Evolutionary conservation across 306 rosid genomes (phyloP).

Genomic region (Potentilla sterilis): DNA sequence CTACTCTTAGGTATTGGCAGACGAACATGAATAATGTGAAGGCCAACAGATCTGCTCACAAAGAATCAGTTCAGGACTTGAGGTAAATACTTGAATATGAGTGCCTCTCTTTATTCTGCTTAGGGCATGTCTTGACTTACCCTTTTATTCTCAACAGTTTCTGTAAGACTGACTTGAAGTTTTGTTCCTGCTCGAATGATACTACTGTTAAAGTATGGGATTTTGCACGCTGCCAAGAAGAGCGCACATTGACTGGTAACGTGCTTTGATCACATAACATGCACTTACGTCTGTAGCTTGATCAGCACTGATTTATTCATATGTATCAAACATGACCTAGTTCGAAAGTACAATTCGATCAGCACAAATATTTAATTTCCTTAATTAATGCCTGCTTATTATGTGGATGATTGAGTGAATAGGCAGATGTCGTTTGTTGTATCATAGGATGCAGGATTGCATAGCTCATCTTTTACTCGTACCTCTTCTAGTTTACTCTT

Average conservation of each 20-base stretch:
- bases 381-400: not conserved
- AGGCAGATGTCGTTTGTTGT: not conserved
- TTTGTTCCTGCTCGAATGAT: conserved; percentile 98
- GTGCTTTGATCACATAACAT: conserved; percentile 51
- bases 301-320: not conserved
- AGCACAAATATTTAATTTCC: not conserved
- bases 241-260: conserved; percentile 93
- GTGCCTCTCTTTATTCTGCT: conserved; percentile 11
- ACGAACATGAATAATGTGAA: conserved; percentile 98
- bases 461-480: not conserved
- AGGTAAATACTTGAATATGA: conserved; percentile 44
- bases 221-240: conserved; percentile 97
- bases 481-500: not conserved
- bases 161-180: conserved; percentile 96
- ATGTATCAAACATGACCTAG: not conserved
- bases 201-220: conserved; percentile 98
- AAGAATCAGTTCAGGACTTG: conserved; percentile 95
- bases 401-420: not conserved
- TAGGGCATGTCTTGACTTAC: conserved; percentile 30
- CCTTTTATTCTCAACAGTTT: conserved; percentile 52
- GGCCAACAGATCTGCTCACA: conserved; percentile 96
- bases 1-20: conserved; percentile 84
- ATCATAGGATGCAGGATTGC: not conserved
- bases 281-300: conserved; percentile 15
- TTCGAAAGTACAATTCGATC: not conserved